Evolutionary conservation across 768 basidiomycete species (phyloP).

Genomic region (Suillus subalutaceus): DNA sequence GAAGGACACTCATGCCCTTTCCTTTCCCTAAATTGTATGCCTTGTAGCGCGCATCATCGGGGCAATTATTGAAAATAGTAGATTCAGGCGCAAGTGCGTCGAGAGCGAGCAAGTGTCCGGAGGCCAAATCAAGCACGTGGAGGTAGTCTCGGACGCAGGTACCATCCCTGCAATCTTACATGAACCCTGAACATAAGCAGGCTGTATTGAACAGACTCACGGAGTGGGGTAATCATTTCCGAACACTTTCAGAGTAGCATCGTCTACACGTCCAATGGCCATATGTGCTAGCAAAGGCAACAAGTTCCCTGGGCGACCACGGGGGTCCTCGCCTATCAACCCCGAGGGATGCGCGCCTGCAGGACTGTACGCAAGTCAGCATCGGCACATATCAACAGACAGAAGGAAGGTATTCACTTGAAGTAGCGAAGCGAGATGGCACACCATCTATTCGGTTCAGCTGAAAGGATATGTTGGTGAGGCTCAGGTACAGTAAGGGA

Average conservation of each 20-base stretch:
- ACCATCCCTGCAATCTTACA: constrained; percentile 64
- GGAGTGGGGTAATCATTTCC: constrained; percentile 97
- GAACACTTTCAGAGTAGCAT: constrained; percentile 77
- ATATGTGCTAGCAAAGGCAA: constrained; percentile 93
- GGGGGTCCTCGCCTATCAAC: constrained; percentile 93
- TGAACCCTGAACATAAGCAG: constrained; percentile 5
- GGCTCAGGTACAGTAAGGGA: constrained; percentile 12
- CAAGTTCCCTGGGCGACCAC: constrained; percentile 92
- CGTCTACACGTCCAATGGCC: constrained; percentile 85
- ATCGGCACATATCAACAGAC: background rate
- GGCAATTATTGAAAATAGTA: constrained; percentile 54
- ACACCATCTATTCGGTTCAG: constrained; percentile 71
- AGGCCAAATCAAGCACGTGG: constrained; percentile 92
- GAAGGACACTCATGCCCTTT: constrained; percentile 86
- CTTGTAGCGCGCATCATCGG: constrained; percentile 69
- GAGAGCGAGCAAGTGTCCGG: constrained; percentile 89
- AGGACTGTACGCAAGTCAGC: constrained; percentile 54
- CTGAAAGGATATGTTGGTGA: constrained; percentile 38
- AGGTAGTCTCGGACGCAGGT: constrained; percentile 98
- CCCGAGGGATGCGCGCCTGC: constrained; percentile 99
- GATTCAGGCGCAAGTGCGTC: constrained; percentile 74
- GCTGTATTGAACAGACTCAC: constrained; percentile 44
- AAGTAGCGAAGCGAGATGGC: constrained; percentile 94
- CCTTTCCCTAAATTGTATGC: constrained; percentile 98
- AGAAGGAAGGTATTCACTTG: constrained; percentile 64